These are phyloP conservation scores for Pseudozyma sp. DNA, from an alignment of 1,284 basidiomycete species.

Conservation along the genomic window DNA sequence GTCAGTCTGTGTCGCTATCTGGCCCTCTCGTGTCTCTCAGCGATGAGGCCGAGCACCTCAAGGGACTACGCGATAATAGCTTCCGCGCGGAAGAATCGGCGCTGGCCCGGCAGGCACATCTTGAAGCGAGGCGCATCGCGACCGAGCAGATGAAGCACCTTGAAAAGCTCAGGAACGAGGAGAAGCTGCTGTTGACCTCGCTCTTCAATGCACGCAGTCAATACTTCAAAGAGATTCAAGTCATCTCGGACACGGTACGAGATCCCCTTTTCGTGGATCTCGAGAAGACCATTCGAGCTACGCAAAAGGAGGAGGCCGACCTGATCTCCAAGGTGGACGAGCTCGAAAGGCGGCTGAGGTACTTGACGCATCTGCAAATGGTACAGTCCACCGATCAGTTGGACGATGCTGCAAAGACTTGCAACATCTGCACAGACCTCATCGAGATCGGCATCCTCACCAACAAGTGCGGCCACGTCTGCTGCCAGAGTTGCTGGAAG, in stretches of 20 bases:
- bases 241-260: slow-evolving; percentile 61
- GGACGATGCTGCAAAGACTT: slow-evolving; percentile 51
- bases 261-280: slow-evolving; percentile 50
- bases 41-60: slow-evolving; percentile 31
- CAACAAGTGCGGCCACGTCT: slow-evolving; percentile 60
- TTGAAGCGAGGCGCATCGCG: slow-evolving; percentile 33
- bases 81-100: slow-evolving; percentile 33
- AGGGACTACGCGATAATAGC: slow-evolving; percentile 29
- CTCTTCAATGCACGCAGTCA: slow-evolving; percentile 58
- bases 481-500: slow-evolving; percentile 64
- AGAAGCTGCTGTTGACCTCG: slow-evolving; percentile 34
- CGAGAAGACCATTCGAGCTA: slow-evolving; percentile 24
- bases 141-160: slow-evolving; percentile 43
- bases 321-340: slow-evolving; percentile 42
- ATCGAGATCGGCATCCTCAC: slow-evolving; percentile 61
- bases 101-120: slow-evolving; percentile 26
- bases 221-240: slow-evolving; percentile 66
- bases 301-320: slow-evolving; percentile 47
- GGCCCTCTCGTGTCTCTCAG: slow-evolving; percentile 21
- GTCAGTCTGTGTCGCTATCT: slow-evolving; percentile 26
- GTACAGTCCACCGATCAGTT: slow-evolving; percentile 46
- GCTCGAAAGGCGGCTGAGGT: slow-evolving; percentile 53
- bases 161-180: slow-evolving; percentile 47
- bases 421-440: slow-evolving; percentile 62
- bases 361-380: slow-evolving; percentile 55